Percentiles rank a stretch among this genome's conserved stretches.
Evolutionary conservation across 139 green algal genomes (phyloP).

Genomic region (Picochlorum costavermella): DNA sequence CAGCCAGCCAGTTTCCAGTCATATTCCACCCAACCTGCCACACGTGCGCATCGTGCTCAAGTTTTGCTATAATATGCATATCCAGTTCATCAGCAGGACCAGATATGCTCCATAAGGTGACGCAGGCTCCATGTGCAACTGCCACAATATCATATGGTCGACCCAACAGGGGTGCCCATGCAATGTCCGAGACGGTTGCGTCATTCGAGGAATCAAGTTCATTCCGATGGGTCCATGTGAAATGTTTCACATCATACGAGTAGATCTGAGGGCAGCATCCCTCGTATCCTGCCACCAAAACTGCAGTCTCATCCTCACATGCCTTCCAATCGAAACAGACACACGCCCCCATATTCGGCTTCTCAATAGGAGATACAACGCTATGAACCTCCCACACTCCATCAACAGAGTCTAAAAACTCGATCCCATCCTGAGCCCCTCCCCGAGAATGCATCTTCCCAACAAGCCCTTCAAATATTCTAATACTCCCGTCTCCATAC

Average conservation of each 20-base stretch:
- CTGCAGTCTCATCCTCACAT: conserved; percentile 4
- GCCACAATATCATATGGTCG: conserved; percentile 20
- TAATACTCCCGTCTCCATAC: conserved; percentile 20
- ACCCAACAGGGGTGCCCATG: conserved; percentile 24
- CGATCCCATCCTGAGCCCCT: too few relatives aligned
- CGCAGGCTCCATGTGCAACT: conserved; percentile 8
- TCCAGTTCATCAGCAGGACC: conserved; percentile 17
- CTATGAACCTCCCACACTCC: conserved; percentile 28
- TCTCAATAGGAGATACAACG: background rate
- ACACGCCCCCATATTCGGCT: background rate
- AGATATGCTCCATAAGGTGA: conserved; percentile 17
- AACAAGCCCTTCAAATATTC: conserved; percentile 9
- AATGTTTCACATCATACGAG: conserved; percentile 12
- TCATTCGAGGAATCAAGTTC: background rate
- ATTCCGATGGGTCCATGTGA: conserved; percentile 13
- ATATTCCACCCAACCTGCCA: conserved; percentile 32
- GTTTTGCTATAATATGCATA: conserved; percentile 13
- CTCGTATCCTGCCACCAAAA: conserved; percentile 19
- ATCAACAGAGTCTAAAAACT: background rate
- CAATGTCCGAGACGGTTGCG: conserved; percentile 8
- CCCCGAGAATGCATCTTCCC: background rate
- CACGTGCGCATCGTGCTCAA: conserved; percentile 17
- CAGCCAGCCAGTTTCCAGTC: conserved; percentile 35
- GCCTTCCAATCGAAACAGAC: conserved; percentile 8
- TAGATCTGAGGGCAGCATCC: conserved; percentile 8